A percentile compares a stretch with the other conserved stretches of the same genome.
These are phyloP conservation scores for Lyophyllum shimeji DNA, from an alignment of 768 basidiomycete genomes.

Conservation along the genomic window DNA sequence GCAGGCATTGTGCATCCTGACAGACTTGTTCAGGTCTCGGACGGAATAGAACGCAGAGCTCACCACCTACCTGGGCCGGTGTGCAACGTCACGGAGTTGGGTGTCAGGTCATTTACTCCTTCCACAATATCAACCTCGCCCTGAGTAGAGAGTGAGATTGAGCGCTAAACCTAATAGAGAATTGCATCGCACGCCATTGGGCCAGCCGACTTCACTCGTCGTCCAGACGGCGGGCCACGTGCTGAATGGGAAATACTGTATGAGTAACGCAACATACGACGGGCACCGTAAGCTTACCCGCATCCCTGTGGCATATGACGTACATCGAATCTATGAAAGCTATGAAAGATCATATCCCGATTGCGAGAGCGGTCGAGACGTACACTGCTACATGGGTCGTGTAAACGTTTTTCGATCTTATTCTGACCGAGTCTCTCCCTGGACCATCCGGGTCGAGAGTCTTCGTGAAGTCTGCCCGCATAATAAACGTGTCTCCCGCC, in stretches of 20 bases:
- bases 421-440: conserved; percentile 55
- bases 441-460: conserved; percentile 38
- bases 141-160: background rate
- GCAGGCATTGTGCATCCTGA: conserved; percentile 45
- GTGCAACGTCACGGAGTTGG: conserved; percentile 37
- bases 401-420: conserved; percentile 50
- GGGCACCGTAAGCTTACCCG: conserved; percentile 29
- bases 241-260: background rate
- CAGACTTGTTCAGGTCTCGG: background rate
- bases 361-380: too few species aligned
- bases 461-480: conserved; percentile 45
- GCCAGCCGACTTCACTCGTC: conserved; percentile 40
- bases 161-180: too few species aligned
- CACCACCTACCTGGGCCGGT: conserved; percentile 25
- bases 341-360: too few species aligned
- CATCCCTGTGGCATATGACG: conserved; percentile 58
- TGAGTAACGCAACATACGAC: background rate
- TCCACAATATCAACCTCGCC: conserved; percentile 43
- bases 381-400: conserved; percentile 54
- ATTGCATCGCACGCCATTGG: conserved; percentile 21
- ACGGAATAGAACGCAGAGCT: background rate
- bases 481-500: conserved; percentile 39
- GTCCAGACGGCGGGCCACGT: conserved; percentile 41
- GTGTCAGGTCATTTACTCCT: conserved; percentile 38
- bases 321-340: conserved; percentile 41